Evolutionary conservation across 202 grass and related monocot species (phyloP).

Genomic region (Schoenoplectus tabernaemontani): DNA sequence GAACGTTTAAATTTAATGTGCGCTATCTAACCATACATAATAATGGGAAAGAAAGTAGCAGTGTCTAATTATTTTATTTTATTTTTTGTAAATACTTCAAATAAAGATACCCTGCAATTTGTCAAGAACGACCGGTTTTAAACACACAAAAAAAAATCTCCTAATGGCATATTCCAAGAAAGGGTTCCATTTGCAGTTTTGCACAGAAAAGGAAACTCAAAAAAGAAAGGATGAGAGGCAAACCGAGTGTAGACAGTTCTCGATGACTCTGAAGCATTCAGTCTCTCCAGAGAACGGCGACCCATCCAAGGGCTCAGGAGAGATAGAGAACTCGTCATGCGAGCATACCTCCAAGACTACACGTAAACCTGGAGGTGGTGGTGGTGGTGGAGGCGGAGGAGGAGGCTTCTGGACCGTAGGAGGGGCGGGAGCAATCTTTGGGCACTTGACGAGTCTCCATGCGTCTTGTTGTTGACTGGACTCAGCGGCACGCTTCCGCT

Average conservation of each 20-base stretch:
- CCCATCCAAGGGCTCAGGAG: slow-evolving; percentile 42
- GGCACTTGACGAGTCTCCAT: slow-evolving; percentile 55
- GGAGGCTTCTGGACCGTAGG: background rate
- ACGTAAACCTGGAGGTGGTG: slow-evolving; percentile 38
- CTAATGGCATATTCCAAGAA: background rate
- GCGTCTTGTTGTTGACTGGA: slow-evolving; percentile 14
- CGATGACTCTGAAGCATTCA: slow-evolving; percentile 46
- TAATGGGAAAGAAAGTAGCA: background rate
- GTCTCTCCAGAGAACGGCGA: slow-evolving; percentile 47
- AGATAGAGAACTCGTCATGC: slow-evolving; percentile 67
- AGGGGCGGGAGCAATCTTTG: slow-evolving; percentile 22
- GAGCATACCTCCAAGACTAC: slow-evolving; percentile 63
- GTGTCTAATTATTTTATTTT: background rate
- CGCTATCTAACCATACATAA: background rate
- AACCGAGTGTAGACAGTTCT: slow-evolving; percentile 54
- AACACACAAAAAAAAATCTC: background rate
- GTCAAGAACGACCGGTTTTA: background rate
- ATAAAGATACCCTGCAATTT: background rate
- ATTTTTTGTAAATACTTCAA: background rate
- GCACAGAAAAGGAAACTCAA: background rate
- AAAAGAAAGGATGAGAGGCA: slow-evolving; percentile 3
- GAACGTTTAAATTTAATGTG: background rate
- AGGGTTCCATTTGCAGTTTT: background rate
- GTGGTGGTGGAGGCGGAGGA: background rate
- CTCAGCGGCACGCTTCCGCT: slow-evolving; percentile 50